Evolutionary conservation across 306 rosid species (phyloP).

Genomic region (Quercus alba): DNA sequence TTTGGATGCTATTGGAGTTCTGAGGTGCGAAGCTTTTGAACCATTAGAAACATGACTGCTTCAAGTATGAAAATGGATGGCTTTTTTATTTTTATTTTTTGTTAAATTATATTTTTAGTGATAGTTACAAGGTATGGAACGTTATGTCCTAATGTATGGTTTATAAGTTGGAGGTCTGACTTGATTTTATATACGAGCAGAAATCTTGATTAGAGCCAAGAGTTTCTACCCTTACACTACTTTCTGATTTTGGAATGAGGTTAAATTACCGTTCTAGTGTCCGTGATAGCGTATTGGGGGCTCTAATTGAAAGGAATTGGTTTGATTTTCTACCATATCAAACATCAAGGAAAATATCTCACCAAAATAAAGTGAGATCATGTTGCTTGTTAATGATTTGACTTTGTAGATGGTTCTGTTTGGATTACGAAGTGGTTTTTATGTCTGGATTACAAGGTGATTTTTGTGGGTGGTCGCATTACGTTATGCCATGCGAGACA

Average conservation of each 20-base stretch:
- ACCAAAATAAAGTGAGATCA: too few species aligned
- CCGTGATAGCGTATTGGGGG: background rate
- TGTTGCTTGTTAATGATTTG: too few species aligned
- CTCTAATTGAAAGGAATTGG: too few species aligned
- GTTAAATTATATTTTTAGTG: too few species aligned
- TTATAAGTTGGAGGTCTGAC: background rate
- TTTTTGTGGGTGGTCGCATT: too few species aligned
- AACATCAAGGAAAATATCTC: too few species aligned
- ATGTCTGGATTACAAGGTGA: too few species aligned
- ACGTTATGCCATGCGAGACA: too few species aligned
- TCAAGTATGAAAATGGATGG: background rate
- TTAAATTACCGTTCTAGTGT: background rate
- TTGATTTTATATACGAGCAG: background rate
- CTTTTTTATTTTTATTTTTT: too few species aligned
- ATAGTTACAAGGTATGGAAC: background rate
- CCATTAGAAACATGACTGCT: background rate
- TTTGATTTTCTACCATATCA: too few species aligned
- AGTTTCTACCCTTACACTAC: background rate
- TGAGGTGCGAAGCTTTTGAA: background rate
- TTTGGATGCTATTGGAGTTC: background rate
- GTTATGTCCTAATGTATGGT: background rate
- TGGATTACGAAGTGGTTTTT: too few species aligned
- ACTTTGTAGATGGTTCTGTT: too few species aligned
- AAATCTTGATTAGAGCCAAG: background rate
- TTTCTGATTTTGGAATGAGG: background rate